Evolutionary conservation across 2,329 filamentous ascomycete species (phyloP).

Genomic region (Tolypocladium amazonense): DNA sequence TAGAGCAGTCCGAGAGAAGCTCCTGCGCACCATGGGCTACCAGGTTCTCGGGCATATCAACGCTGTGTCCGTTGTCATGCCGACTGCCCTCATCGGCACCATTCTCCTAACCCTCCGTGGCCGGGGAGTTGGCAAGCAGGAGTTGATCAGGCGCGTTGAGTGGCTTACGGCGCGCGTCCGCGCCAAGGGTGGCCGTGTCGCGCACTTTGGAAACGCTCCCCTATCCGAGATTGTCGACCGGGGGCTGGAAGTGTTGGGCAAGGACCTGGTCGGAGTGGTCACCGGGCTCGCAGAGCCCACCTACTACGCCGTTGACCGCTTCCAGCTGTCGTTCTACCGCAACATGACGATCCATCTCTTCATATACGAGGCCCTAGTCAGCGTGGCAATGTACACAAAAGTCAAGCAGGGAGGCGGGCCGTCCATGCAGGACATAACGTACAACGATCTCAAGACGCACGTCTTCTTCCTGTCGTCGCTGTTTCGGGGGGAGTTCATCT

Average conservation of each 20-base stretch:
- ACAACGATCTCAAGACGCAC: constrained; percentile 62
- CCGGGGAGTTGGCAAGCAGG: constrained; percentile 77
- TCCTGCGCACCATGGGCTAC: constrained; percentile 82
- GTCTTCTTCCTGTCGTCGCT: constrained; percentile 85
- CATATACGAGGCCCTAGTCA: constrained; percentile 84
- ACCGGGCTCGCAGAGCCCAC: constrained; percentile 79
- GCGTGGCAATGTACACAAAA: constrained; percentile 77
- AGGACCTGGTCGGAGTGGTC: constrained; percentile 73
- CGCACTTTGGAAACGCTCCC: constrained; percentile 77
- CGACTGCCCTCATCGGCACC: constrained; percentile 89
- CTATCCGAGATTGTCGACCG: constrained; percentile 78
- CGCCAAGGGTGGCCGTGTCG: constrained; percentile 81
- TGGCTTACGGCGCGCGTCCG: constrained; percentile 79
- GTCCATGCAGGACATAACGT: constrained; percentile 66
- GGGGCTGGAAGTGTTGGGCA: constrained; percentile 83
- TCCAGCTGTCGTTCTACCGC: constrained; percentile 95
- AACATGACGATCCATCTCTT: constrained; percentile 99
- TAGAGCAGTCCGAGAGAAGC: constrained; percentile 51
- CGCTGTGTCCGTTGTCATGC: constrained; percentile 93
- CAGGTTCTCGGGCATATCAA: constrained; percentile 92
- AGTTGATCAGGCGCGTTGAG: constrained; percentile 76
- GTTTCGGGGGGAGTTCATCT: constrained; percentile 96
- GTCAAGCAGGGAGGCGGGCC: constrained; percentile 89
- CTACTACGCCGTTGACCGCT: constrained; percentile 88
- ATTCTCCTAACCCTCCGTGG: constrained; percentile 85